phyloP scores from a whole-genome alignment of 2,329 filamentous ascomycete genomes.

The Capronia epimyces region DNA sequence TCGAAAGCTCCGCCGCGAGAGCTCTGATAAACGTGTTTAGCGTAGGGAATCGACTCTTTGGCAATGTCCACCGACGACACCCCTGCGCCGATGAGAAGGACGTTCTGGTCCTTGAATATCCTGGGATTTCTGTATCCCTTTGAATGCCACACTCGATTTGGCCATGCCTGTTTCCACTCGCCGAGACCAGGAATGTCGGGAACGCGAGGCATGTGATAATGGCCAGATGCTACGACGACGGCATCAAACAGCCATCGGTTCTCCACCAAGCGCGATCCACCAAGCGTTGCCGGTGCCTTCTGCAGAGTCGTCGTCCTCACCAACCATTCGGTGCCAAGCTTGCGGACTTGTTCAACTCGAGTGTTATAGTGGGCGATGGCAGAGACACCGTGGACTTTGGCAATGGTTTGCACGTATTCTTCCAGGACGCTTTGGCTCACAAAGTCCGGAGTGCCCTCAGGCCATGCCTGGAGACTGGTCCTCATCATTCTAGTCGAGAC shows the following conservation, averaged over 20 bases:
- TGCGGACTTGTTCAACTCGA: slow-evolving; percentile 51
- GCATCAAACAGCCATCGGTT: slow-evolving; percentile 42
- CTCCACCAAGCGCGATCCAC: slow-evolving; percentile 12
- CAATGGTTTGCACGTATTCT: slow-evolving; percentile 58
- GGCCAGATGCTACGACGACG: slow-evolving; percentile 51
- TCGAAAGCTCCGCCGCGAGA: slow-evolving; percentile 59
- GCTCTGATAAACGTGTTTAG: slow-evolving; percentile 49
- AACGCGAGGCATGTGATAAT: slow-evolving; percentile 49
- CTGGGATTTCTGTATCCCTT: slow-evolving; percentile 47
- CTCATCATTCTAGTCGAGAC: slow-evolving; percentile 49
- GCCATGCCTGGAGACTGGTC: slow-evolving; percentile 51
- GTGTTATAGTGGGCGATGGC: slow-evolving; percentile 52
- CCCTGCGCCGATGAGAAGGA: slow-evolving; percentile 53
- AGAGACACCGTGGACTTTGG: slow-evolving; percentile 47
- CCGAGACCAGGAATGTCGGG: slow-evolving; percentile 47
- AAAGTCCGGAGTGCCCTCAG: slow-evolving; percentile 54
- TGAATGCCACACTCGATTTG: slow-evolving; percentile 46
- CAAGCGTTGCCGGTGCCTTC: neutral
- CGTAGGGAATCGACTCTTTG: slow-evolving; percentile 45
- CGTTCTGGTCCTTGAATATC: slow-evolving; percentile 50
- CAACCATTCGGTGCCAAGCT: slow-evolving; percentile 47
- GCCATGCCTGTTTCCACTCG: slow-evolving; percentile 44
- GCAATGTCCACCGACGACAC: slow-evolving; percentile 53
- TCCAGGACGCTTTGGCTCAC: slow-evolving; percentile 54
- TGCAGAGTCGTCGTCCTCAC: slow-evolving; percentile 47